Percentiles rank a stretch among this genome's conserved stretches.
Evolutionary conservation across 129 eudicot genomes (phyloP).

Genomic region (Daucus carota): DNA sequence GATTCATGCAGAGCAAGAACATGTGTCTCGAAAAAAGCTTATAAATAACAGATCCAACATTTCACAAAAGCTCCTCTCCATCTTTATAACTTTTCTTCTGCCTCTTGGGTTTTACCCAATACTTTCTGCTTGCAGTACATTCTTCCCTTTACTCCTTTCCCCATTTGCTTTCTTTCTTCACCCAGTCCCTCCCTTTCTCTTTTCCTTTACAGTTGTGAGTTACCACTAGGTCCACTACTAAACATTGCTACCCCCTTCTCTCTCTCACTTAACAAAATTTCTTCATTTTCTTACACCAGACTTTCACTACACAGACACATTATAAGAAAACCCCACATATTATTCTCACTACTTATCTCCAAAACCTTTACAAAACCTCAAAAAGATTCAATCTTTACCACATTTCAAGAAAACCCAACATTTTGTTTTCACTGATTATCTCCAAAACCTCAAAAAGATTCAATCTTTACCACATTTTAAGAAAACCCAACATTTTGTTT

Average conservation of each 20-base stretch:
- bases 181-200: not conserved
- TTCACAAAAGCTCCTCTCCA: not conserved
- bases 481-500: not conserved
- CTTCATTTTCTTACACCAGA: not conserved
- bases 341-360: not conserved
- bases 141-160: not conserved
- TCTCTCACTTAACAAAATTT: not conserved
- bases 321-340: not conserved
- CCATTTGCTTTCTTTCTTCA: not conserved
- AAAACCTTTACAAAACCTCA: not conserved
- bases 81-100: constrained; percentile 1
- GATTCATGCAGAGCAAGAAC: constrained; percentile 14
- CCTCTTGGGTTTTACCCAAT: constrained; percentile 9
- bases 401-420: not conserved
- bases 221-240: not conserved
- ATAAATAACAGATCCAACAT: not conserved
- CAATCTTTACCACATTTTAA: not conserved
- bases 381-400: not conserved
- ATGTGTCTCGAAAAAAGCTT: not conserved
- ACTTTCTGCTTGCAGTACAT: constrained; percentile 4
- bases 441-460: not conserved
- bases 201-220: not conserved
- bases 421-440: not conserved
- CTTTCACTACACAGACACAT: not conserved
- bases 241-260: not conserved